A percentile compares a stretch with the other conserved stretches of the same genome.
Conservation (phyloP, 179 eudicot species). For the Drosera spatulata region DNA sequence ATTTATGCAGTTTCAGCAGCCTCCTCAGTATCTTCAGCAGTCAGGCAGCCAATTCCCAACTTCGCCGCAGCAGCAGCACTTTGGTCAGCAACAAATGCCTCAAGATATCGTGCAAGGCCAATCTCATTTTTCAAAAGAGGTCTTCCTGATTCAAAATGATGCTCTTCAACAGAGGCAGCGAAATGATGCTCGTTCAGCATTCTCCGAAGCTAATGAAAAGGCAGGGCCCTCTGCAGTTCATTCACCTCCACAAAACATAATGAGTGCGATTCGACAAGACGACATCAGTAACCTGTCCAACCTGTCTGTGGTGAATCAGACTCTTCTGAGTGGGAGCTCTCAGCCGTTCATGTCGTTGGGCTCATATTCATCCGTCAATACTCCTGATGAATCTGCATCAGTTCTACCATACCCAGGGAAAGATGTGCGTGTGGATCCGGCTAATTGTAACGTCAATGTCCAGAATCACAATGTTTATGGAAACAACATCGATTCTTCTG, state of each 20-base stretch:
- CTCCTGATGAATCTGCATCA: slow-evolving; percentile 45
- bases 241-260: not conserved
- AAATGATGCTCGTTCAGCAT: slow-evolving; percentile 32
- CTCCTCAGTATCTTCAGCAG: slow-evolving; percentile 64
- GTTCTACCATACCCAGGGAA: slow-evolving; percentile 67
- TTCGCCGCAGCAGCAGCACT: slow-evolving; percentile 23
- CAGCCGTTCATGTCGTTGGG: slow-evolving; percentile 56
- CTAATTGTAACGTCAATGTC: slow-evolving; percentile 46
- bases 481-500: slow-evolving; percentile 64
- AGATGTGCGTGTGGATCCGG: slow-evolving; percentile 43
- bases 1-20: slow-evolving; percentile 79
- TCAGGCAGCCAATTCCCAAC: slow-evolving; percentile 32
- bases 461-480: slow-evolving; percentile 65
- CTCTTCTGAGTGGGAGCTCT: slow-evolving; percentile 37
- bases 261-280: too few relatives aligned
- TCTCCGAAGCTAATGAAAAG: slow-evolving; percentile 36
- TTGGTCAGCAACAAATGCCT: not conserved
- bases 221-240: slow-evolving; percentile 32
- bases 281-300: not conserved
- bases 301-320: slow-evolving; percentile 38
- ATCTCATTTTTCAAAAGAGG: slow-evolving; percentile 13
- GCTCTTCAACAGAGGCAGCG: slow-evolving; percentile 53
- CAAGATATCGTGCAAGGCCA: not conserved
- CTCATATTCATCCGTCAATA: slow-evolving; percentile 35
- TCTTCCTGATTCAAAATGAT: slow-evolving; percentile 38